Evolutionary conservation across 306 rosid species (phyloP), one percentile per base, ranked within the genome.

Genomic region (Acacia melanoxylon): DNA sequence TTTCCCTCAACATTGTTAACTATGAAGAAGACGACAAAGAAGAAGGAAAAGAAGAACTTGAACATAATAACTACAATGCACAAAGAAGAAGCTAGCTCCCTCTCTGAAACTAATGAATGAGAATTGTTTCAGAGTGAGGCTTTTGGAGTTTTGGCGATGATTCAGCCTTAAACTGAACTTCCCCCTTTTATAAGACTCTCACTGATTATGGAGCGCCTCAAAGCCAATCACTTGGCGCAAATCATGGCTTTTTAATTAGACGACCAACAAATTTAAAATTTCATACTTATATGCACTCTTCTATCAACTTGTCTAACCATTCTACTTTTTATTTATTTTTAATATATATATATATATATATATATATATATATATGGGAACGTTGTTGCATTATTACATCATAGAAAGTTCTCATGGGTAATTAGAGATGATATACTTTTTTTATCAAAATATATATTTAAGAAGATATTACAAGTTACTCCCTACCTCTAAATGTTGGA

Each of bases 171-270:
- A 44, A 58, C 25, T 20, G 51, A 51, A 65, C 16, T 83, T 20
- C 86, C 80, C 80, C 85, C 40, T 82, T 90, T 87, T 89, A 84
- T 90, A 86, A 81, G 88, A 14, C 65, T 2, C 12, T 2, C 25
- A 22, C 29, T 58, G 63, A 58, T 58, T 22, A 58, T 58, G 65
- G 65, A 58, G 65, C 65, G 65, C 31, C 65, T n/a, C 65, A 58
- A 58, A 22, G 0, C 65, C 65, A 58, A 58, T n/a, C 65, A 8
- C 65, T 22, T 22, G 27, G 65, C 31, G 65, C 65, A 58, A 58
- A 58, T 58, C 65, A 22, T 58, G 65, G 65, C 65, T 58, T 58
- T 56, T 22, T 58, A 8, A 14, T 58, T n/a, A 58, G 63, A 20
- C 63, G 63, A 20, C 63, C 63, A 58, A 58, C 13, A 22, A n/a